A percentile compares a stretch with the other conserved stretches of the same genome.
Conservation (phyloP, 192 early-diverging fungal species). For the Allomyces javanicus region DNA sequence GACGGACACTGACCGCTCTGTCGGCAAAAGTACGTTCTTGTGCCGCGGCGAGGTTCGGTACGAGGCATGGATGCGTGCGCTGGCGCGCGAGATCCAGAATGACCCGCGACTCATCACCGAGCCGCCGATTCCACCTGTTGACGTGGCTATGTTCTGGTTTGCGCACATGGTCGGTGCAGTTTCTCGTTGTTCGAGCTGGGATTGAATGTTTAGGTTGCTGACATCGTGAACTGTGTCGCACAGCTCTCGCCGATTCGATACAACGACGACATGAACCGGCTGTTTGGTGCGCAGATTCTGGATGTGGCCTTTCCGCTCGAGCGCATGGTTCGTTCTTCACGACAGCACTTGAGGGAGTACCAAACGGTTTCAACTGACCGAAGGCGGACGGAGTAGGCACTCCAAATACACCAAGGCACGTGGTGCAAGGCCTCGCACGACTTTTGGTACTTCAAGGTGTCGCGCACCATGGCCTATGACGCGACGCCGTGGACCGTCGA, state of each 20-base stretch:
- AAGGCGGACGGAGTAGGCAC: conserved; percentile 15
- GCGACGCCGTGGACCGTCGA: conserved; percentile 9
- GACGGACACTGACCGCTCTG: too few species aligned
- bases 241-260: conserved; percentile 34
- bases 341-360: not conserved
- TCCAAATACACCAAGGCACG: conserved; percentile 14
- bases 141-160: too few species aligned
- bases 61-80: too few species aligned
- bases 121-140: too few species aligned
- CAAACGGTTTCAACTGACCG: conserved; percentile 8
- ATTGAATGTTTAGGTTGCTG: too few species aligned
- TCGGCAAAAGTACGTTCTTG: too few species aligned
- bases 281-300: conserved; percentile 15
- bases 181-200: too few species aligned
- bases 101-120: too few species aligned
- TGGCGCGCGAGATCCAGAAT: too few species aligned
- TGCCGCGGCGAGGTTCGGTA: too few species aligned
- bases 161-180: too few species aligned
- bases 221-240: conserved; percentile 8
- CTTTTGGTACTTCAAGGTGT: conserved; percentile 14
- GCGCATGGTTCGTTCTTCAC: conserved; percentile 9
- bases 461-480: conserved; percentile 11
- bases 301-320: conserved; percentile 28
- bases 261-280: conserved; percentile 32
- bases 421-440: conserved; percentile 9